phyloP scores from a whole-genome alignment of 805 yeast genomes.

The Teunomyces panamensis region DNA sequence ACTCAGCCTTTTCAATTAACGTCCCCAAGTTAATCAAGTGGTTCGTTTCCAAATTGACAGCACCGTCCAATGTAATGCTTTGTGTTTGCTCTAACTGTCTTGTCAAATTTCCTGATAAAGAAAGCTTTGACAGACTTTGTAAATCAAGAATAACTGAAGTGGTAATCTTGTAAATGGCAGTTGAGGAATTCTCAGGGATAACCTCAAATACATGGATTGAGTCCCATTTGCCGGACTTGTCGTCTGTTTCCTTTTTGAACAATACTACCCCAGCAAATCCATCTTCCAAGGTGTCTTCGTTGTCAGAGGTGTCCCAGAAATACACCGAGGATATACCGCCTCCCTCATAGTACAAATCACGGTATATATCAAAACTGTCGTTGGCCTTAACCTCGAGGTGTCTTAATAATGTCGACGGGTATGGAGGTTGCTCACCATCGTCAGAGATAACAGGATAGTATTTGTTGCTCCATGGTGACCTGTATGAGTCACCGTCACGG shows the following conservation, averaged over 20 bases:
- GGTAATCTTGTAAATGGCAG: constrained; percentile 66
- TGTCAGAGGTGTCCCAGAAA: constrained; percentile 82
- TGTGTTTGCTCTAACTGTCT: constrained; percentile 70
- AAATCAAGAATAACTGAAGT: constrained; percentile 84
- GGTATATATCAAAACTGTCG: constrained; percentile 86
- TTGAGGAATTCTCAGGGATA: constrained; percentile 33
- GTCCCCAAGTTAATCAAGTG: constrained; percentile 86
- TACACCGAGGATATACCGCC: constrained; percentile 81
- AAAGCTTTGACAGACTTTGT: constrained; percentile 26
- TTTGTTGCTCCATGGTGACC: constrained; percentile 87
- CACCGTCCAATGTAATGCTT: constrained; percentile 34
- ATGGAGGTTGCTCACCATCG: constrained; percentile 53
- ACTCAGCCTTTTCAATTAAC: constrained; percentile 83
- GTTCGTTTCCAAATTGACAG: constrained; percentile 46
- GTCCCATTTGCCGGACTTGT: constrained; percentile 72
- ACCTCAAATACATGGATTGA: constrained; percentile 91
- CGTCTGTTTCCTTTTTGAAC: constrained; percentile 65
- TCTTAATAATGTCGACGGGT: constrained; percentile 65
- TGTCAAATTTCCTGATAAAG: constrained; percentile 78
- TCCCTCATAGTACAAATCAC: constrained; percentile 94
- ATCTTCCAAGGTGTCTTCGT: constrained; percentile 33
- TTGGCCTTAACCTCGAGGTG: constrained; percentile 78
- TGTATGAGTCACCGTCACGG: constrained; percentile 87
- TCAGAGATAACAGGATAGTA: constrained; percentile 48
- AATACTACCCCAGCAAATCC: constrained; percentile 92